These are phyloP conservation scores for Dendrostoma leiphaemia DNA, from an alignment of 2,329 filamentous ascomycete genomes.

Conservation along the genomic window DNA sequence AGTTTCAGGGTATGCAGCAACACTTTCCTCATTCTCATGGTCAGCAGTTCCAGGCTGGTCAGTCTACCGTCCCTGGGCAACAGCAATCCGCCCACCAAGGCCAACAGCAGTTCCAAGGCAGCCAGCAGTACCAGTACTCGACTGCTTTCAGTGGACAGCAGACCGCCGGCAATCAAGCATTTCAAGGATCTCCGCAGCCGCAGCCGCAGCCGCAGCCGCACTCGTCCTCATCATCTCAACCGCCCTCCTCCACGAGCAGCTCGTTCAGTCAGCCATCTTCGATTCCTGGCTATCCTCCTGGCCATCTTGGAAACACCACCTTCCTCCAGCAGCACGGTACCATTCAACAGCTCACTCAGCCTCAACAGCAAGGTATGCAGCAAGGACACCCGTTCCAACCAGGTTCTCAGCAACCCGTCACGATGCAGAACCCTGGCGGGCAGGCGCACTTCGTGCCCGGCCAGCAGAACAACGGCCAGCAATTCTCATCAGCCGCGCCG, in stretches of 20 bases:
- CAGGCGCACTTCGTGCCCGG: neutral
- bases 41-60: neutral
- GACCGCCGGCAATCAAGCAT: neutral
- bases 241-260: too few species aligned
- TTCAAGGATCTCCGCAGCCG: neutral
- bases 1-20: neutral
- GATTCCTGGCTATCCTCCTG: neutral
- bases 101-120: neutral
- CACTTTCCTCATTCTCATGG: neutral
- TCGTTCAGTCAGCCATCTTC: neutral
- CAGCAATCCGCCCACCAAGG: neutral
- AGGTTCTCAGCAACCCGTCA: neutral
- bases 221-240: too few species aligned
- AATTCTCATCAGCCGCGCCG: neutral
- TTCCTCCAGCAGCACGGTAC: neutral
- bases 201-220: too few species aligned
- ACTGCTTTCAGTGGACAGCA: neutral
- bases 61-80: neutral
- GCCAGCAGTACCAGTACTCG: too few species aligned
- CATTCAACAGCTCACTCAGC: neutral
- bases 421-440: neutral
- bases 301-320: neutral
- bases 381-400: neutral
- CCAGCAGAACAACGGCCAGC: neutral
- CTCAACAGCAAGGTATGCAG: neutral